phyloP scores from a whole-genome alignment of 2,329 filamentous ascomycete species.

The Sclerotinia borealis region DNA sequence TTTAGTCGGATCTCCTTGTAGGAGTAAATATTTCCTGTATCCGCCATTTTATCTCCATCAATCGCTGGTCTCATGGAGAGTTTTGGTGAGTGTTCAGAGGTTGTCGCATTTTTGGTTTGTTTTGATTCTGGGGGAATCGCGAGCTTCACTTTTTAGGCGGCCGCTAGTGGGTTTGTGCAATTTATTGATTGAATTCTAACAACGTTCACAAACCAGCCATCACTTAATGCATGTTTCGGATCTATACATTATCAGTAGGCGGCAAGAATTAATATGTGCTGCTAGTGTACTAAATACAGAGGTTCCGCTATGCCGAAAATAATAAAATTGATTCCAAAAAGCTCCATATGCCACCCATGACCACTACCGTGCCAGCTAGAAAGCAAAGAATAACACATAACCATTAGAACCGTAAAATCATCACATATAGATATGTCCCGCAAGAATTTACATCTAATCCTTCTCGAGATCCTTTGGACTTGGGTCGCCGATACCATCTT shows the following conservation, averaged over 20 bases:
- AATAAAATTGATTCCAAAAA: neutral
- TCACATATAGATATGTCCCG: neutral
- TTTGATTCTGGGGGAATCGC: constrained; percentile 15
- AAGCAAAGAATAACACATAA: neutral
- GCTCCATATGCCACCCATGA: constrained; percentile 16
- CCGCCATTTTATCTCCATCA: constrained; percentile 65
- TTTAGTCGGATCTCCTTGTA: constrained; percentile 86
- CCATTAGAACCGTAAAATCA: too few relatives aligned
- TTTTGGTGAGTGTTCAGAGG: constrained; percentile 12
- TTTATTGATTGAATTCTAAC: neutral
- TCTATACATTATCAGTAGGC: neutral
- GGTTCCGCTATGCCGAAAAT: neutral
- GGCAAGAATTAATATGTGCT: neutral
- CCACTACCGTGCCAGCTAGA: constrained; percentile 4
- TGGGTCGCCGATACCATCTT: constrained; percentile 94
- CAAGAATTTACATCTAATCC: constrained; percentile 38
- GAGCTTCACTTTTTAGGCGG: constrained; percentile 17
- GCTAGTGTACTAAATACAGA: constrained; percentile 1
- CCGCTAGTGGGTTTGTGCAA: constrained; percentile 14
- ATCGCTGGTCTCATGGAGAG: constrained; percentile 17
- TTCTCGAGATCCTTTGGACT: constrained; percentile 94
- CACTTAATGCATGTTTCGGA: neutral
- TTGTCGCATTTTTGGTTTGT: constrained; percentile 25
- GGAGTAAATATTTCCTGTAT: constrained; percentile 56
- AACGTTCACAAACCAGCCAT: neutral